Conservation (phyloP, 257 asterid genomes). For the Solanum pinnatisectum region DNA sequence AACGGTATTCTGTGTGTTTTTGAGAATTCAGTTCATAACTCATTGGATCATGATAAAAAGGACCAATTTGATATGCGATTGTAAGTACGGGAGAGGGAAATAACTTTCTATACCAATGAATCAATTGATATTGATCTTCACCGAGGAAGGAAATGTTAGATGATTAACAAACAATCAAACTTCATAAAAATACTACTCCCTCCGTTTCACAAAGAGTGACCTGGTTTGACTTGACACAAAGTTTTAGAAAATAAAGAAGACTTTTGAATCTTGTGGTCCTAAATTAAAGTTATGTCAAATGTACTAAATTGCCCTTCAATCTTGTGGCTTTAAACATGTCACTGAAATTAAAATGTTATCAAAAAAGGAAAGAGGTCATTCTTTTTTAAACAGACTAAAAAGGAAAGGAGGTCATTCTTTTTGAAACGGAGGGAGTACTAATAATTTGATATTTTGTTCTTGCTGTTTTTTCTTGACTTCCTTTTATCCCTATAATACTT, state of each 20-base stretch:
- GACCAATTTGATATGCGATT: neutral
- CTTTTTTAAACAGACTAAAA: too few relatives aligned
- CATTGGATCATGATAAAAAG: neutral
- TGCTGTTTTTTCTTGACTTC: neutral
- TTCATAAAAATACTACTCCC: neutral
- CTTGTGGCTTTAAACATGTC: too few relatives aligned
- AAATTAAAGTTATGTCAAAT: too few relatives aligned
- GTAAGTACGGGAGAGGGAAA: neutral
- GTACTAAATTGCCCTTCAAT: too few relatives aligned
- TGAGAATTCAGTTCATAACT: neutral
- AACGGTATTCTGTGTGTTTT: neutral
- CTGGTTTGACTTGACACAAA: too few relatives aligned
- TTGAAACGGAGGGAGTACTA: too few relatives aligned
- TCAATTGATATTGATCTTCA: neutral
- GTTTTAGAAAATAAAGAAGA: too few relatives aligned
- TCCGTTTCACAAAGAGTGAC: too few relatives aligned
- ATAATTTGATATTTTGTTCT: neutral
- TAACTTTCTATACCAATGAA: neutral
- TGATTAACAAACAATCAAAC: neutral
- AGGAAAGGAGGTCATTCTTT: too few relatives aligned
- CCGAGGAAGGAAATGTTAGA: neutral
- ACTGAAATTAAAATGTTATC: too few relatives aligned
- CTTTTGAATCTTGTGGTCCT: too few relatives aligned
- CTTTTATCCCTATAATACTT: neutral
- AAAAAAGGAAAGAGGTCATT: too few relatives aligned